These are phyloP conservation scores for Monosporascus cannonballus DNA, from an alignment of 2,329 filamentous ascomycete genomes.

Conservation along the genomic window DNA sequence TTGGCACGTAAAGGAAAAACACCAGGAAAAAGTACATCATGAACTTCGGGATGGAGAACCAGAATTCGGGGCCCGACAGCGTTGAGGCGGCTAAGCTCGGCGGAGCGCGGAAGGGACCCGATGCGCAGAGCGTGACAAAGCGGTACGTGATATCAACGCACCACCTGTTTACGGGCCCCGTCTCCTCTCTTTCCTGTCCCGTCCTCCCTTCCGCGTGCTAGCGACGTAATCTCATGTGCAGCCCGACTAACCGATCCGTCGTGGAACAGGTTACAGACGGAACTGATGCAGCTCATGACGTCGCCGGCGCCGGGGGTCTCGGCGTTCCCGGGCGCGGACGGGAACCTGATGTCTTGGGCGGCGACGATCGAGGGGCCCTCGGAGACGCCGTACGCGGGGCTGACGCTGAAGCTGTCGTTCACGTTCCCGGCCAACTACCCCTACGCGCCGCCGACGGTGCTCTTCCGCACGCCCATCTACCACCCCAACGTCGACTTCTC, in stretches of 20 bases:
- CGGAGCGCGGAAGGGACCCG: conserved; percentile 49
- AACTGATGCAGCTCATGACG: conserved; percentile 98
- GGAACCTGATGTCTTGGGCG: conserved; percentile 87
- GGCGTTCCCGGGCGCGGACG: conserved; percentile 85
- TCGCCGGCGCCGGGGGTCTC: conserved; percentile 89
- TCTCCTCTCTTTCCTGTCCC: neutral
- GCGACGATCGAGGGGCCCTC: conserved; percentile 89
- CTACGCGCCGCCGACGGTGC: conserved; percentile 81
- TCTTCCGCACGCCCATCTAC: conserved; percentile 98
- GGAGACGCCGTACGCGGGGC: conserved; percentile 82
- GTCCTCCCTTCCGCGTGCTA: neutral
- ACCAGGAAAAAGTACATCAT: conserved; percentile 24
- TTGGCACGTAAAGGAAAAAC: neutral
- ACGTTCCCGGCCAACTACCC: conserved; percentile 90
- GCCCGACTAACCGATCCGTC: neutral
- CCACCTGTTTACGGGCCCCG: neutral
- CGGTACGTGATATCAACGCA: conserved; percentile 44
- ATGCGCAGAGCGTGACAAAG: conserved; percentile 72
- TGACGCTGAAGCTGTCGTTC: conserved; percentile 89
- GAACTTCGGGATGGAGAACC: conserved; percentile 52
- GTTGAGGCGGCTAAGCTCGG: conserved; percentile 57
- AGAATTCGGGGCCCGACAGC: conserved; percentile 61
- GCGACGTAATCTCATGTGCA: neutral
- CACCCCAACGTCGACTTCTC: conserved; percentile 98
- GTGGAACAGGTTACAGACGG: conserved; percentile 73